Base-by-base conservation (phyloP, 2,329 filamentous ascomycete genomes). In the Dothidotthia symphoricarpi region DNA sequence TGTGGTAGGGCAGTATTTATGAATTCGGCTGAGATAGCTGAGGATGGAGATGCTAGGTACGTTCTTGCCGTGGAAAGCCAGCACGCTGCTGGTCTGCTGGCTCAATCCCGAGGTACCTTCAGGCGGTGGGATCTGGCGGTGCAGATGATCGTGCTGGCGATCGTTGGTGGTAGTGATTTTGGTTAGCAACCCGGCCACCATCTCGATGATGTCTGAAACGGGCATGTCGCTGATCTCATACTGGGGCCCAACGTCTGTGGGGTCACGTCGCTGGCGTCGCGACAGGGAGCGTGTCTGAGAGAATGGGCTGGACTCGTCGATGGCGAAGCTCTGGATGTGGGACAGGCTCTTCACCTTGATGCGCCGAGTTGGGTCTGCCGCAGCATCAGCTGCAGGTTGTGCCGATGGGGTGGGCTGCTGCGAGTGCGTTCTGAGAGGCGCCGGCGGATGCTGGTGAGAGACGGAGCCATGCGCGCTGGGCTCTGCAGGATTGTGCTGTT, bases 191-290 rank as follows among this genome's bases (percentile, higher is more conserved):
- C 90, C 93, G 4, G 93, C 93, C 3, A 98, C 93, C 93, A 98
- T 97, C 68, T 97, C 91, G 63, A 98, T 98, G 53, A 98, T 88
- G 62, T 98, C 91, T 50, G 85, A 82, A 38, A 97, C 94, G 35
- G 93, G 93, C 91, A 98, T 97, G 36, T 82, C 86, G 69, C 90
- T 96, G 56, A 98, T 96, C 68, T 97, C 93, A 65, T 95, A 98
- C 63, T 83, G 79, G 38, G 77, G 75, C 3, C 73, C 71, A 15
- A 70, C 60, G 43, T 80, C 77, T 36, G 75, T 72, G 22, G 67
- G 57, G 46, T 70, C 70, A 53, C 70, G 63, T 24, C 68, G 61
- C 28, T 70, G 65, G 46, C 70, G 67, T 26, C 66, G 57, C 34
- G 66, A 62, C 31, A 64, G 40, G 45, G 64, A 68, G 49, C 63